A percentile compares a stretch with the other conserved stretches of the same genome.
phyloP scores from a whole-genome alignment of 176 grass and related monocot genomes.

The Triticum urartu region DNA sequence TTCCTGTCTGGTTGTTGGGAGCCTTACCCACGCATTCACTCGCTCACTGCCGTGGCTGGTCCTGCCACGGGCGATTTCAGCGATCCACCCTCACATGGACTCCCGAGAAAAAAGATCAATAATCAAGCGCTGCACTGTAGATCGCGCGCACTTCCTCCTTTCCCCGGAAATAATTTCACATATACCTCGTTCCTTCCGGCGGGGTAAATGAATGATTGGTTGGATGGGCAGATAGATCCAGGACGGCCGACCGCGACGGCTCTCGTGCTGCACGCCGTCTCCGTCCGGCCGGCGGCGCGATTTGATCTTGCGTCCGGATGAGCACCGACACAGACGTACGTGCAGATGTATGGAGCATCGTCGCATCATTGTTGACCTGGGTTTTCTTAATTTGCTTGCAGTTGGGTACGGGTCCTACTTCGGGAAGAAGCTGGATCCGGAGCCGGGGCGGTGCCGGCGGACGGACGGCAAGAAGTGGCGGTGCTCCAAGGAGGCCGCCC shows the following conservation, averaged over 20 bases:
- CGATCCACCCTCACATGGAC: not conserved
- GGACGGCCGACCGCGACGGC: not conserved
- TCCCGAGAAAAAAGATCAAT: not conserved
- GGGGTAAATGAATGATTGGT: not conserved
- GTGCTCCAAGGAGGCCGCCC: constrained; percentile 84
- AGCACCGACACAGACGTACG: too few species aligned
- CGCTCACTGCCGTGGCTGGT: not conserved
- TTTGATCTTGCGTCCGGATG: too few species aligned
- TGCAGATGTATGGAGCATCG: too few species aligned
- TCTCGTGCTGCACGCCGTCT: too few species aligned
- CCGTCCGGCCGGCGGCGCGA: not conserved
- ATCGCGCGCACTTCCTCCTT: not conserved
- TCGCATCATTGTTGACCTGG: not conserved
- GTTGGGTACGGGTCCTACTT: constrained; percentile 76
- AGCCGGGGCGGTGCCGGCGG: constrained; percentile 87
- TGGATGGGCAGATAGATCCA: too few species aligned
- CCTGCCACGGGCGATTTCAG: not conserved
- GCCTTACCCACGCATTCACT: constrained; percentile 36
- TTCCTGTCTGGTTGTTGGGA: constrained; percentile 56
- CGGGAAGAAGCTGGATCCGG: constrained; percentile 90
- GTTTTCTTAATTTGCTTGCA: constrained; percentile 13
- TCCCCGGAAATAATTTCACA: not conserved
- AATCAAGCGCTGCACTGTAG: not conserved
- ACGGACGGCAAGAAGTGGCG: constrained; percentile 99
- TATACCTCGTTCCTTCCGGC: not conserved